A percentile compares a stretch with the other conserved stretches of the same genome.
These are phyloP conservation scores for Lichtheimia ornata DNA, from an alignment of 371 early-diverging fungal species.

Conservation along the genomic window DNA sequence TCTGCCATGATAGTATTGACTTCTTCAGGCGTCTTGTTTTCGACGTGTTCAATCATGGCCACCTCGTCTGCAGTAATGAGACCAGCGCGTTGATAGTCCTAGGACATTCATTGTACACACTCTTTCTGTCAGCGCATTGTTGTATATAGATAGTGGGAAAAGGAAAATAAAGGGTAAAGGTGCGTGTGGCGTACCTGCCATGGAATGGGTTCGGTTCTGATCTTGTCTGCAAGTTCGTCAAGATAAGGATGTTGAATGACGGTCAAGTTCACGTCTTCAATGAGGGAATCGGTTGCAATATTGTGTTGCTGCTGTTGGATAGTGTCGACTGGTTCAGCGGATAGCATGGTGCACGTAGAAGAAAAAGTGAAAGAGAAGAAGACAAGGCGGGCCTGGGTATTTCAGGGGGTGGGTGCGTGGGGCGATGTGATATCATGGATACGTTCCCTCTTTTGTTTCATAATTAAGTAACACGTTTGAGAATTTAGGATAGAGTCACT, in stretches of 20 bases:
- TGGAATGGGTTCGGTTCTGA: constrained; percentile 77
- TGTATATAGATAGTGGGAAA: background rate
- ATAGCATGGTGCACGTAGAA: constrained; percentile 33
- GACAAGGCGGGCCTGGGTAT: constrained; percentile 5
- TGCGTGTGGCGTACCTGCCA: constrained; percentile 71
- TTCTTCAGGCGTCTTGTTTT: constrained; percentile 51
- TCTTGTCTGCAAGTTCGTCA: constrained; percentile 69
- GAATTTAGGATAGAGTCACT: constrained; percentile 2
- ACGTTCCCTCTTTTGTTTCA: constrained; percentile 6
- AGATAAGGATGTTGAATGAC: constrained; percentile 81
- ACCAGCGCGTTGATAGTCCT: constrained; percentile 81
- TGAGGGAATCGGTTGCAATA: constrained; percentile 7
- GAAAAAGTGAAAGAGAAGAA: constrained; percentile 33
- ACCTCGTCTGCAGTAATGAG: constrained; percentile 83
- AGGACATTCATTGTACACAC: background rate
- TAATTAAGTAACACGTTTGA: background rate
- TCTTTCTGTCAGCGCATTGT: too few species aligned
- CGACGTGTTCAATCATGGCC: constrained; percentile 62
- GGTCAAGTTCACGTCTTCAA: constrained; percentile 56
- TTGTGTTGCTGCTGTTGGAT: constrained; percentile 16
- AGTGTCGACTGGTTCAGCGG: constrained; percentile 14
- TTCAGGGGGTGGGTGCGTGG: background rate
- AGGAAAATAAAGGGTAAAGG: constrained; percentile 4
- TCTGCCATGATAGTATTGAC: constrained; percentile 46
- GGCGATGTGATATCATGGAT: constrained; percentile 1